Conservation (phyloP, 176 grass and related monocot genomes). For the Thalia dealbata region DNA sequence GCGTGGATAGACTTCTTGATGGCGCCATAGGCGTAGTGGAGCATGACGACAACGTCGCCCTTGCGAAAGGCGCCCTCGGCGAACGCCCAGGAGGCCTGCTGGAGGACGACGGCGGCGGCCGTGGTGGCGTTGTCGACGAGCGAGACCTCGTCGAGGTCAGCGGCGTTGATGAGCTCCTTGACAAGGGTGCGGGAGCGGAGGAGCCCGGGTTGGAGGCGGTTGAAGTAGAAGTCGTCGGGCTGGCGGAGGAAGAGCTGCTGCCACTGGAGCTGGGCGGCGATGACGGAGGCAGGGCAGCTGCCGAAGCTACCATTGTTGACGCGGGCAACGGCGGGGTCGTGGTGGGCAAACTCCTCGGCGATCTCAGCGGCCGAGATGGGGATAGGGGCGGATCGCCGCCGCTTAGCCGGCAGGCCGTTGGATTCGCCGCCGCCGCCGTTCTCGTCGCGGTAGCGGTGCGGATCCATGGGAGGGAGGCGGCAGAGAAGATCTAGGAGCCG, state of each 20-base stretch:
- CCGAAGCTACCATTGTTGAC: slow-evolving; percentile 98
- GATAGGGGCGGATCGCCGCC: slow-evolving; percentile 1
- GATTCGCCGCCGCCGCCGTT: slow-evolving; percentile 20
- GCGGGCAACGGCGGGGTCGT: slow-evolving; percentile 52
- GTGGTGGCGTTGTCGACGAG: slow-evolving; percentile 95
- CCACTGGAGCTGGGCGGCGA: slow-evolving; percentile 46
- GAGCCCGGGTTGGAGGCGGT: slow-evolving; percentile 43
- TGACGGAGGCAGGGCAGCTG: slow-evolving; percentile 60
- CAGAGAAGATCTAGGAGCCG: background rate
- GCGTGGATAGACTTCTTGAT: slow-evolving; percentile 94
- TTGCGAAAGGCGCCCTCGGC: slow-evolving; percentile 49
- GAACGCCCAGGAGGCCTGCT: slow-evolving; percentile 81
- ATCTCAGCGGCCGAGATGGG: slow-evolving; percentile 36
- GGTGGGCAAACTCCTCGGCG: slow-evolving; percentile 70
- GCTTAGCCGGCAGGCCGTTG: slow-evolving; percentile 27
- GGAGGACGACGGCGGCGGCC: slow-evolving; percentile 73
- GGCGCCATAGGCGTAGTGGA: slow-evolving; percentile 83
- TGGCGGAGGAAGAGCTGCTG: slow-evolving; percentile 69
- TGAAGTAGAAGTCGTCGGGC: slow-evolving; percentile 85
- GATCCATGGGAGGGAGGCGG: slow-evolving; percentile 14
- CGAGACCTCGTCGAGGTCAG: slow-evolving; percentile 53
- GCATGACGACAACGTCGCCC: slow-evolving; percentile 70
- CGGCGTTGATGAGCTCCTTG: slow-evolving; percentile 33
- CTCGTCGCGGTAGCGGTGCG: slow-evolving; percentile 11
- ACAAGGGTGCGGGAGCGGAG: slow-evolving; percentile 42